These are phyloP conservation scores for Backusella liffmaniae DNA, from an alignment of 192 early-diverging fungal species.

Conservation along the genomic window DNA sequence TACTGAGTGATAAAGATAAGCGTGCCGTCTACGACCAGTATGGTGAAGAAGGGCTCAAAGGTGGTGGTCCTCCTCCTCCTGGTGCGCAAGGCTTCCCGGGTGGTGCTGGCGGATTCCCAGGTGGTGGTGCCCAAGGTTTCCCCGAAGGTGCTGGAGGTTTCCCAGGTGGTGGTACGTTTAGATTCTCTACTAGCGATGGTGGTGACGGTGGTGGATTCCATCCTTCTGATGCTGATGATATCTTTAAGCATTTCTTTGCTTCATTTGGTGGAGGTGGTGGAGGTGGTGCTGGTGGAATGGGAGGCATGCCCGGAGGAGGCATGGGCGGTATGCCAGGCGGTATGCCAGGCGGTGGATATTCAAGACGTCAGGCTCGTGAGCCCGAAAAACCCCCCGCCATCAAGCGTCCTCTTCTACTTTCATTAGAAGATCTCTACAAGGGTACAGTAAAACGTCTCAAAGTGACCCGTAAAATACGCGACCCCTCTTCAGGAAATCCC, in stretches of 20 bases:
- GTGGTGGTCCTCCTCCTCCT: constrained; percentile 13
- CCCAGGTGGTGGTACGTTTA: constrained; percentile 65
- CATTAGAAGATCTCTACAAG: constrained; percentile 88
- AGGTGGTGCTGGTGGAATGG: constrained; percentile 19
- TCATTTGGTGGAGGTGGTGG: constrained; percentile 49
- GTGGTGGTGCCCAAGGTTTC: neutral
- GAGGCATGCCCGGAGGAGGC: constrained; percentile 40
- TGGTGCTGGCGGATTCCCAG: constrained; percentile 47
- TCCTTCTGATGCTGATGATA: constrained; percentile 84
- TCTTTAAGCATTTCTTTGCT: constrained; percentile 88
- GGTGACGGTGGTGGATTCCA: constrained; percentile 63
- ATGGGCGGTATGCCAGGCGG: constrained; percentile 26
- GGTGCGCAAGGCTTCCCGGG: constrained; percentile 37
- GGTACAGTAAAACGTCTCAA: constrained; percentile 92
- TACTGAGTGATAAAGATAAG: constrained; percentile 90
- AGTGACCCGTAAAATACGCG: constrained; percentile 65
- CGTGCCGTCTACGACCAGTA: constrained; percentile 92
- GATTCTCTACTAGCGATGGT: constrained; percentile 51
- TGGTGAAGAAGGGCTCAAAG: constrained; percentile 93
- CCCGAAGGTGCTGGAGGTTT: neutral
- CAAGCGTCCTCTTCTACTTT: constrained; percentile 65
- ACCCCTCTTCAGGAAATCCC: constrained; percentile 40
- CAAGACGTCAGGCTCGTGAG: neutral
- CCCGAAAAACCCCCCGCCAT: constrained; percentile 55
- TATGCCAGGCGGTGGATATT: constrained; percentile 35